Evolutionary conservation across 208 protist genomes (phyloP).

Genomic region (Leishmania gerbilli): DNA sequence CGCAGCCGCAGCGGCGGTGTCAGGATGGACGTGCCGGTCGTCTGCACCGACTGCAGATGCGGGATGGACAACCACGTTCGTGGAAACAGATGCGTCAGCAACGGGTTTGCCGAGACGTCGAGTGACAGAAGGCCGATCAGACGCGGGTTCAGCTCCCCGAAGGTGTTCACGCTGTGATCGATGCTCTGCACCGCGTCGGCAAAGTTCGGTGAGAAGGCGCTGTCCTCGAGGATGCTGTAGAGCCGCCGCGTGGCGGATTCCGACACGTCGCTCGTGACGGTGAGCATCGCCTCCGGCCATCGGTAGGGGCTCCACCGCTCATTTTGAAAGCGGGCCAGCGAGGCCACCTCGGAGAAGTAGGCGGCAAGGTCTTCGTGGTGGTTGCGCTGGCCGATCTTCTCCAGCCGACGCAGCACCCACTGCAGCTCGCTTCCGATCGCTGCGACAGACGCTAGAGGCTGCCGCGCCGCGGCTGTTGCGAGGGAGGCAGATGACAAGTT

Average conservation of each 20-base stretch:
- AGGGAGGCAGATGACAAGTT: conserved; percentile 5
- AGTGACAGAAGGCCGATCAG: conserved; percentile 39
- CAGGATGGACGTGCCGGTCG: conserved; percentile 23
- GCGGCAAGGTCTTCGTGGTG: conserved; percentile 41
- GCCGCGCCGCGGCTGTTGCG: neutral
- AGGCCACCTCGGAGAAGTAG: conserved; percentile 47
- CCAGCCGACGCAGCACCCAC: conserved; percentile 30
- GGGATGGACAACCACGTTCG: conserved; percentile 28
- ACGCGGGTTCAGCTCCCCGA: conserved; percentile 49
- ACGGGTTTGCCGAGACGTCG: conserved; percentile 52
- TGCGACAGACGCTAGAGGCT: neutral
- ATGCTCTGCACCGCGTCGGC: conserved; percentile 20
- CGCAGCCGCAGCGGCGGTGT: conserved; percentile 17
- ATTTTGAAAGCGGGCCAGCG: conserved; percentile 25
- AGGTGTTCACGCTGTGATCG: conserved; percentile 28
- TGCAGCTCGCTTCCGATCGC: conserved; percentile 18
- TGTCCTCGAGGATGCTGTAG: conserved; percentile 16
- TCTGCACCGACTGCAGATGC: conserved; percentile 24
- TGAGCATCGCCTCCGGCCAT: conserved; percentile 29
- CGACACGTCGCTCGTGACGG: conserved; percentile 12
- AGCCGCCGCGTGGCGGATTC: conserved; percentile 7
- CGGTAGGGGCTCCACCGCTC: conserved; percentile 29
- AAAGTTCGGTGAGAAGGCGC: conserved; percentile 15
- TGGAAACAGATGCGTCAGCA: conserved; percentile 25
- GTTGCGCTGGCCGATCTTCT: conserved; percentile 28